These are phyloP conservation scores for Boletus fagicola DNA, from an alignment of 768 basidiomycete species.

Conservation along the genomic window DNA sequence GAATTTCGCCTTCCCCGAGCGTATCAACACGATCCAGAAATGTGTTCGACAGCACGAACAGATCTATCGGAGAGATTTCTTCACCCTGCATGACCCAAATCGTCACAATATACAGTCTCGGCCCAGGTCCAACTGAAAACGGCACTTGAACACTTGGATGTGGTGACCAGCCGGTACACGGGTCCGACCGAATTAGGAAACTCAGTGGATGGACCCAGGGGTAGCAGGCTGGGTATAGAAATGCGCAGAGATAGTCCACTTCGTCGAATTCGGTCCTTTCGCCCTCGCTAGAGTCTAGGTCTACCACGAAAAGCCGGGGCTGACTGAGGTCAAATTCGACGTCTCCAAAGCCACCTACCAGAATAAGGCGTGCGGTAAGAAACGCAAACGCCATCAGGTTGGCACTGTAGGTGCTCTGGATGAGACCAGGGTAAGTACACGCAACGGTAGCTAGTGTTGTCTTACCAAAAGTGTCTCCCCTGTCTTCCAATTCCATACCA, in stretches of 20 bases:
- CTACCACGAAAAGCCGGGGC: slow-evolving; percentile 38
- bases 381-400: slow-evolving; percentile 43
- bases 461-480: slow-evolving; percentile 50
- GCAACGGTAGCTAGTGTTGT: background rate
- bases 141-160: slow-evolving; percentile 38
- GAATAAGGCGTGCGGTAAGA: slow-evolving; percentile 39
- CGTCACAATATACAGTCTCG: slow-evolving; percentile 48
- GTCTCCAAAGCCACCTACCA: slow-evolving; percentile 34
- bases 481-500: slow-evolving; percentile 69
- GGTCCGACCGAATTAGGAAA: slow-evolving; percentile 53
- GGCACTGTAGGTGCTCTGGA: slow-evolving; percentile 29
- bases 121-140: slow-evolving; percentile 42
- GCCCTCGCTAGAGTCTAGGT: slow-evolving; percentile 36
- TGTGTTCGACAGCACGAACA: slow-evolving; percentile 44
- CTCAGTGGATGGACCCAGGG: slow-evolving; percentile 27
- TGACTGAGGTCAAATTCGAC: slow-evolving; percentile 21
- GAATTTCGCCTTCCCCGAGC: slow-evolving; percentile 14
- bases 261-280: slow-evolving; percentile 32
- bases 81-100: slow-evolving; percentile 37
- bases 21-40: slow-evolving; percentile 29
- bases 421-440: background rate
- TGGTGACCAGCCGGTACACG: slow-evolving; percentile 46
- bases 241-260: slow-evolving; percentile 36
- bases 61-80: slow-evolving; percentile 33
- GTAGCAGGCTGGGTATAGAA: slow-evolving; percentile 42